Evolutionary conservation across 805 yeast genomes (phyloP), one percentile per base, ranked within the genome.

Genomic region (Candida xiaguanensis): DNA sequence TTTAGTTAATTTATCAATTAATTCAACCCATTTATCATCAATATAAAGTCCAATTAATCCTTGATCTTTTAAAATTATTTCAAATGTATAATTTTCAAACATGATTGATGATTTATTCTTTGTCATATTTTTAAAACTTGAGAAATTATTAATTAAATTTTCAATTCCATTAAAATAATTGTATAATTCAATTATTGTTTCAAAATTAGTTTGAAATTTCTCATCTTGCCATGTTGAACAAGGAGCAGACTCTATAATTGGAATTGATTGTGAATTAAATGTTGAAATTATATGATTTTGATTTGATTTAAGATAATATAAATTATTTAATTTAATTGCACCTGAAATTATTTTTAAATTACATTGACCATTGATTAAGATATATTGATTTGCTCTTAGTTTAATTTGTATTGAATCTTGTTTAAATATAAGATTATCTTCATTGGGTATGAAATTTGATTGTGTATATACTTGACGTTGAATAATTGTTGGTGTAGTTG

Each of bases 361-460:
- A 45, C 65, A 77, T 42, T 70, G 77, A 1, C 85, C 84, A 39
- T 62, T 58, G 1, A 78, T 39, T 28, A 75, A 47, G 2, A 78
- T 42, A 36, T 51, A 62, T 41, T 78, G 77, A 19, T 58, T 55
- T 2, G 54, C 45, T 38, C 65, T 68, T 24, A 78, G 59, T 0
- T 77, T 80, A 30, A 77, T 34, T 4, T 59, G 52, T 1, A 66
- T 59, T 34, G 59, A 52, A 5, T 57, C 50, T 3, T 56, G 55
- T 7, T 53, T 54, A 37, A 51, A 58, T 4, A 70, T 45, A 8
- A 65, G 39, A 46, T 74, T 75, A 26, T 69, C 69, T 8, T 57
- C 55, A 23, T 55, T 55, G 2, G 68, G 63, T 3, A 39, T 40
- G 46, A 74, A 73, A 34, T 59, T 65, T 0, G 78, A 73, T 29